phyloP scores from a whole-genome alignment of 345 rosid genomes.

The Conringia planisiliqua region DNA sequence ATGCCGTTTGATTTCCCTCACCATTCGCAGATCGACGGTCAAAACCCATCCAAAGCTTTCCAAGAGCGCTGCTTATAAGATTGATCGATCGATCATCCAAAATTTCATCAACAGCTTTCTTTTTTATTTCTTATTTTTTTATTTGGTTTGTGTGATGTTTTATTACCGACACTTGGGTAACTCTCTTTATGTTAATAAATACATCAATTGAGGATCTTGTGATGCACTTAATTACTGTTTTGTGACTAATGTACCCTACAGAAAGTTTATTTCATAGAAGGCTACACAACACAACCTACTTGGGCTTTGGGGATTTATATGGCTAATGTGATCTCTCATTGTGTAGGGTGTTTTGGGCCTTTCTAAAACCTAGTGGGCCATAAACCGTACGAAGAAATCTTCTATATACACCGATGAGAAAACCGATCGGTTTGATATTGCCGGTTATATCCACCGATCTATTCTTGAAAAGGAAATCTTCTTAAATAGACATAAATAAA shows the following conservation, averaged over 20 bases:
- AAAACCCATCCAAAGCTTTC: slow-evolving; percentile 68
- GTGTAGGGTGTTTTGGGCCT: not conserved
- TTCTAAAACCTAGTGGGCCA: not conserved
- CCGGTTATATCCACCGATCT: not conserved
- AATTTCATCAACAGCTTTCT: not conserved
- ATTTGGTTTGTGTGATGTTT: not conserved
- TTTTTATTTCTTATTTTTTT: not conserved
- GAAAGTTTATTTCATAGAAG: too few species aligned
- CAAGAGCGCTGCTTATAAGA: slow-evolving; percentile 39
- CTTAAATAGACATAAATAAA: not conserved
- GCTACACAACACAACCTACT: not conserved
- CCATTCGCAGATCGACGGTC: slow-evolving; percentile 58
- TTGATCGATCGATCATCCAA: not conserved
- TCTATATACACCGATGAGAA: not conserved
- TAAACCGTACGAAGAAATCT: not conserved
- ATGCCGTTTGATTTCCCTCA: slow-evolving; percentile 87
- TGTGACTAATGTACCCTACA: too few species aligned
- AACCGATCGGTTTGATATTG: not conserved
- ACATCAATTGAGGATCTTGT: not conserved
- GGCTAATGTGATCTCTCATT: not conserved
- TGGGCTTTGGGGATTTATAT: not conserved
- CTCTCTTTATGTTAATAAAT: not conserved
- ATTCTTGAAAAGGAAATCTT: not conserved
- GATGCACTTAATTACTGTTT: not conserved
- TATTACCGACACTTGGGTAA: not conserved